Conservation (phyloP, 2,329 filamentous ascomycete species). For the Juglanconis juglandina region DNA sequence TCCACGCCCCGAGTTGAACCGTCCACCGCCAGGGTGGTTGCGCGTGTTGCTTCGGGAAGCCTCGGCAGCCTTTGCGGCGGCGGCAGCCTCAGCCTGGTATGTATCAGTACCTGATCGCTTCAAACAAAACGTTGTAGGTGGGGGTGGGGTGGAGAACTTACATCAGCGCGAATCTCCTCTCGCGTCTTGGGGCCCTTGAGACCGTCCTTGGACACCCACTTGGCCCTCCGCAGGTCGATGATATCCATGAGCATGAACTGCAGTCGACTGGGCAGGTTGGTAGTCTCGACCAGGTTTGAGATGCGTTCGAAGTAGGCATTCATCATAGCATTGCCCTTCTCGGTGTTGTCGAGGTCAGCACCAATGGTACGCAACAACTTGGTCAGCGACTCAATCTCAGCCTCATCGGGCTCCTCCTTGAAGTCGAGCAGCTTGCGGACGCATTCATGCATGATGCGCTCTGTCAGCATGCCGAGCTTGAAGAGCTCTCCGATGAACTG, state of each 20-base stretch:
- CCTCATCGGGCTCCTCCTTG: constrained; percentile 87
- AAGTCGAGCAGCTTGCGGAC: constrained; percentile 96
- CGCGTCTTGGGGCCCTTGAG: constrained; percentile 98
- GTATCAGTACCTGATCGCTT: constrained; percentile 22
- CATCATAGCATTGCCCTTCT: constrained; percentile 84
- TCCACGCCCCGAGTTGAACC: constrained; percentile 65
- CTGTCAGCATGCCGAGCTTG: constrained; percentile 97
- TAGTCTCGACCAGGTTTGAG: constrained; percentile 72
- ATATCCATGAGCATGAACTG: constrained; percentile 97
- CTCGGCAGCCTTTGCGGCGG: constrained; percentile 79
- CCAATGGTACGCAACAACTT: constrained; percentile 92
- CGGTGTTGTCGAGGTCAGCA: constrained; percentile 75
- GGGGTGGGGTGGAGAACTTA: constrained; percentile 35
- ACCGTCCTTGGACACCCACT: constrained; percentile 82
- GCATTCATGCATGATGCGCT: constrained; percentile 99
- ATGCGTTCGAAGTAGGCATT: constrained; percentile 92
- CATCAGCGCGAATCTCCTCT: constrained; percentile 81
- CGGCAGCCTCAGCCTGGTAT: constrained; percentile 63
- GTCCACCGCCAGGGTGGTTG: constrained; percentile 65
- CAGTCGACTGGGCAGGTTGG: constrained; percentile 79
- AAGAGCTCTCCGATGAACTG: constrained; percentile 99
- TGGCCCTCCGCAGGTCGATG: constrained; percentile 71
- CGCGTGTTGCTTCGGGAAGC: constrained; percentile 58
- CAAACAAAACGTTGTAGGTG: too few species aligned
- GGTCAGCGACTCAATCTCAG: constrained; percentile 91